Percentiles rank a stretch among this genome's conserved stretches.
Conservation (phyloP, 176 grass and related monocot genomes). For the Cenchrus fungigraminus region DNA sequence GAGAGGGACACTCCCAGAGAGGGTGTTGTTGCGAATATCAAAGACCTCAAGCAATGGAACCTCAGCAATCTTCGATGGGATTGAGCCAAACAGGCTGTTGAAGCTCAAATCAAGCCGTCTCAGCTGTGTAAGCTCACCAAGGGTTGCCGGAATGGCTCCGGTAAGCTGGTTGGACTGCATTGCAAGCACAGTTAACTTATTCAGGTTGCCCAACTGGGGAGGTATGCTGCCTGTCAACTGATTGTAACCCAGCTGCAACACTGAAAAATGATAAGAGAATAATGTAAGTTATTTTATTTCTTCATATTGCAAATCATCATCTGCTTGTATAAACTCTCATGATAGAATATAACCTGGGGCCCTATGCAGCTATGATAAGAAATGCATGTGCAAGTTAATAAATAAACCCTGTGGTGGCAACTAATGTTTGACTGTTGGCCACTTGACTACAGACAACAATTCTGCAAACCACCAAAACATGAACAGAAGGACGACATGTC, state of each 20-base stretch:
- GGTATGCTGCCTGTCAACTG: conserved; percentile 80
- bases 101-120: conserved; percentile 90
- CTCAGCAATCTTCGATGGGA: conserved; percentile 68
- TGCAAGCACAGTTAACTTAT: conserved; percentile 75
- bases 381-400: background rate
- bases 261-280: conserved; percentile 41
- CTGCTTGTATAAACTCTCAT: background rate
- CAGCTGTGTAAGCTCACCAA: conserved; percentile 65
- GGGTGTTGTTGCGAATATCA: conserved; percentile 82
- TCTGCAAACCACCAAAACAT: conserved; percentile 5
- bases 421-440: background rate
- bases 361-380: background rate
- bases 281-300: background rate
- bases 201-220: conserved; percentile 63
- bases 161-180: conserved; percentile 84
- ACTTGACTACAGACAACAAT: background rate
- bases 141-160: conserved; percentile 88
- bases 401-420: background rate
- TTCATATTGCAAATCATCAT: background rate
- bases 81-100: conserved; percentile 84
- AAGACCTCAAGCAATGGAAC: conserved; percentile 71
- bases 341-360: background rate
- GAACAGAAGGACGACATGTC: conserved; percentile 6
- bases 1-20: conserved; percentile 75
- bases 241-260: conserved; percentile 96